Evolutionary conservation across 306 rosid genomes (phyloP).

Genomic region (Quercus engelmannii): DNA sequence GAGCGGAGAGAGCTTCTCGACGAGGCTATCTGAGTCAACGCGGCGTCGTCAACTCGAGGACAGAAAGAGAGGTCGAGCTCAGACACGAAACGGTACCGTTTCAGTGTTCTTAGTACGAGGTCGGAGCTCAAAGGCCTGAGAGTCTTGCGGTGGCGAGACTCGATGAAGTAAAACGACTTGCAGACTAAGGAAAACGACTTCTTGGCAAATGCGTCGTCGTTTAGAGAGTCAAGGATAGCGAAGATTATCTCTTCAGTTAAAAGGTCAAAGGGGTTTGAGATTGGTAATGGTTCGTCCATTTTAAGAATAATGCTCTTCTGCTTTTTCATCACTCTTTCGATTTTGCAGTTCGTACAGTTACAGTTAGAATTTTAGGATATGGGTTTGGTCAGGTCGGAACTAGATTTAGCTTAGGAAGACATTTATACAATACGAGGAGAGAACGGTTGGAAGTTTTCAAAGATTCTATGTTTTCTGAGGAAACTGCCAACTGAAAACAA

Average conservation of each 20-base stretch:
- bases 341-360: conserved; percentile 22
- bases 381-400: no score
- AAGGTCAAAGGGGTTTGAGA: conserved; percentile 40
- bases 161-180: conserved; percentile 57
- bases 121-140: conserved; percentile 61
- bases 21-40: conserved; percentile 34
- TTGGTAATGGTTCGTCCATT: no score
- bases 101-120: conserved; percentile 38
- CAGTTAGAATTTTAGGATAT: not conserved
- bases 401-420: no score
- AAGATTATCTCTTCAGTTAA: conserved; percentile 73
- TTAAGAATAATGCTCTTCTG: not conserved
- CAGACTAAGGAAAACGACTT: conserved; percentile 68
- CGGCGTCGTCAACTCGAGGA: conserved; percentile 47
- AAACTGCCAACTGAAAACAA: no score
- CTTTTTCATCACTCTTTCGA: conserved; percentile 13
- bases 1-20: conserved; percentile 39
- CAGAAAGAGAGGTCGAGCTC: conserved; percentile 68
- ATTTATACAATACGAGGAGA: no score
- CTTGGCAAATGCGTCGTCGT: conserved; percentile 30
- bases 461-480: no score
- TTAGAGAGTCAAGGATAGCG: conserved; percentile 57
- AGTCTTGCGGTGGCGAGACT: conserved; percentile 66
- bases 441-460: no score
- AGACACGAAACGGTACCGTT: conserved; percentile 41